phyloP scores from a whole-genome alignment of 768 basidiomycete genomes.

The Phanerodontia chrysosporium region DNA sequence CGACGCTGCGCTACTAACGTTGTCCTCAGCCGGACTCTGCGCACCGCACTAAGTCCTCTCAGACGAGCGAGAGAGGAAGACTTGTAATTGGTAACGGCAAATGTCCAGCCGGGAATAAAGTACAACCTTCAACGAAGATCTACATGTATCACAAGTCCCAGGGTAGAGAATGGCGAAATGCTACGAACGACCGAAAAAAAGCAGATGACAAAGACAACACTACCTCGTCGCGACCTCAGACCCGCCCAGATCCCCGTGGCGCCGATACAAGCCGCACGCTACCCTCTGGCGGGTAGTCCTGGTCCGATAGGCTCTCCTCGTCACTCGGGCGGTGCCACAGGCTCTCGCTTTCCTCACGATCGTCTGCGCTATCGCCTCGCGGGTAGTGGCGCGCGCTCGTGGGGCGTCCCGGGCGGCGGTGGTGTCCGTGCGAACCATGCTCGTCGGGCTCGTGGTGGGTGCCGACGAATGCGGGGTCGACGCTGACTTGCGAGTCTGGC shows the following conservation, averaged over 20 bases:
- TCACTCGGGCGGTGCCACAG: slow-evolving; percentile 19
- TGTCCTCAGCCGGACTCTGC: no score
- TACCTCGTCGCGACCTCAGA: no score
- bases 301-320: slow-evolving; percentile 11
- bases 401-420: slow-evolving; percentile 7
- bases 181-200: background rate
- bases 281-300: background rate
- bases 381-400: slow-evolving; percentile 21
- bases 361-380: slow-evolving; percentile 18
- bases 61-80: no score
- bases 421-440: slow-evolving; percentile 5
- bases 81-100: background rate
- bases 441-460: background rate
- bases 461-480: background rate
- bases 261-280: slow-evolving; percentile 11
- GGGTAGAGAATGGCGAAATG: background rate
- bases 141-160: background rate
- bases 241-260: background rate
- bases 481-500: background rate
- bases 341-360: slow-evolving; percentile 26
- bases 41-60: no score
- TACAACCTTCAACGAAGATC: background rate
- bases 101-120: background rate
- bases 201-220: no score
- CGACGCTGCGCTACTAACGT: no score